Evolutionary conservation across 2,329 filamentous ascomycete genomes (phyloP), one percentile per base, ranked within the genome.

Genomic region (Colletotrichum salicis): DNA sequence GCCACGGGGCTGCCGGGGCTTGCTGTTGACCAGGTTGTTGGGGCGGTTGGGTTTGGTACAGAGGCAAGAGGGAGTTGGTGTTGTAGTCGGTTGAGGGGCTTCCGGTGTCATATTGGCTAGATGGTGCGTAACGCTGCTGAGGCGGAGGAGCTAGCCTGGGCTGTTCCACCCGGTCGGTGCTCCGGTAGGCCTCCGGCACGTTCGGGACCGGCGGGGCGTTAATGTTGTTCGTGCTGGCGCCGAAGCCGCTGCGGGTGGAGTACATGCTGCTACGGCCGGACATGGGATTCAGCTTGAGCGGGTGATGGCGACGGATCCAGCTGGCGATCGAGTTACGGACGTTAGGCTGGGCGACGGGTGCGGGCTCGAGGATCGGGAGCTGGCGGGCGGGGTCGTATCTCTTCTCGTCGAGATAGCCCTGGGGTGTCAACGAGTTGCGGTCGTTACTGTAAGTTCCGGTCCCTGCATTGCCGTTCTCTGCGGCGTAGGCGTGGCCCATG

Each of bases 271-370:
- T 64, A 1, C 71, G 68, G 35, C 63, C 67, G 48, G 58, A 62
- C 54, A 74, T 22, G 1, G 75, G 74, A 58, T 77, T 77, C 31
- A 77, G 59, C 41, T 74, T 72, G 35, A 77, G 73, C 35, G 76
- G 76, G 52, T 77, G 76, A 69, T 77, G 75, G n/a, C 74, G 74
- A 11, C 76, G 65, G 31, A 77, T 70, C 75, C 75, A 77, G 73
- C 75, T 77, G n/a, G 76, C 76, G 58, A 77, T 73, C 19, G 75
- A 76, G 52, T 52, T 63, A 22, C 76, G 68, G 41, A 77, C 58
- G 35, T 72, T 54, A 51, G 75, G 75, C 66, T 77, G 70, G 56
- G 58, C 35, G 58, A 63, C 66, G 22, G 67, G 71, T 7, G 59
- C 63, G 10, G 71, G 68, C 52, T 70, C 69, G 41, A 73, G 61